Evolutionary conservation across 768 basidiomycete species (phyloP), one percentile per base, ranked within the genome.

Genomic region (Boletus coccyginus): DNA sequence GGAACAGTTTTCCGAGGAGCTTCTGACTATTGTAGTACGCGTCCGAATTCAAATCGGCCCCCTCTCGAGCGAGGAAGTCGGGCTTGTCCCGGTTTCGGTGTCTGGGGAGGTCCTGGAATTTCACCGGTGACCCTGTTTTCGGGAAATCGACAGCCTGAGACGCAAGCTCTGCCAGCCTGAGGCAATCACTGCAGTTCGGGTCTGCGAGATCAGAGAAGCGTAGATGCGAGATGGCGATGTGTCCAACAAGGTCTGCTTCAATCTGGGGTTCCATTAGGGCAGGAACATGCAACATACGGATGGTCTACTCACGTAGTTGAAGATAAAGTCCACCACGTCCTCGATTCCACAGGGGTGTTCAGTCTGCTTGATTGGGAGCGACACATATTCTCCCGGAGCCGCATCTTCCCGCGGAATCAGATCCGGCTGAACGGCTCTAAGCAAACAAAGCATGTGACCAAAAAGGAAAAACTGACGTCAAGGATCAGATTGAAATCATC

Each of bases 401-500:
- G 38, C 36, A 24, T 57, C n/a, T 35, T 8, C 42, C 5, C 50
- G 40, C 7, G 75, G 74, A 50, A 70, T 60, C 8, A 78, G 65
- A 5, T 66, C 61, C 35, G 65, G 68, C 75, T 74, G 44, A 43
- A 38, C 38, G 13, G 47, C 45, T 42, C 46, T 56, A 9, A 54
- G 57, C 17, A 27, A 33, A 59, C 55, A 63, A 56, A 50, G 46
- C 50, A 53, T 27, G 12, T n/a, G 38, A 33, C 45, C 33, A 29
- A 32, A 53, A 51, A 16, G 33, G 39, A 41, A 55, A 56, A 9
- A 48, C 65, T 70, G 60, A 78, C 77, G 52, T 78, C 73, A 38
- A 75, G 66, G 45, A 79, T 76, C n/a, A 81, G 40, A 62, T 79
- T 80, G 52, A 78, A 82, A 21, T 78, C 75, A 51, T 81, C 80